Base-by-base conservation (phyloP, 495 filamentous ascomycete genomes). In the Penicillium ochrochloron region DNA sequence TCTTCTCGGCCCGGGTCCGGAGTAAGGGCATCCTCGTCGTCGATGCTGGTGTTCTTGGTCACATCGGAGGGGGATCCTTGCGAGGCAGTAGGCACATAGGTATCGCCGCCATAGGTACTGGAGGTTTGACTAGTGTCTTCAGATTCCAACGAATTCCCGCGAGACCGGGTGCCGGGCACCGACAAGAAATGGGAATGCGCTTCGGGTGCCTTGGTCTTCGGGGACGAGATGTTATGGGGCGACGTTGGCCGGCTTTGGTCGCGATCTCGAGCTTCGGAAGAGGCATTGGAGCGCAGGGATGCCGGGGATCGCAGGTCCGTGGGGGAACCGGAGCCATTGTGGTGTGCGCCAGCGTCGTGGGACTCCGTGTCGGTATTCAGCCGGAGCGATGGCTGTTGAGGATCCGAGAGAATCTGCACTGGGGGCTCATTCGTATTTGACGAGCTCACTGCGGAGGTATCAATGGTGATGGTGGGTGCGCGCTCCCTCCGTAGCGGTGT, bases 211-310 rank as follows among this genome's bases (percentile, higher is more conserved):
- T 84, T 83, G 29, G 79, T 74, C 19, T 83, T 78, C 2, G 89
- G 91, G 15, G 90, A 94, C 7, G 92, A 94, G 57, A 96, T 76
- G 77, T 97, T 96, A 75, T 96, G 93, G 0, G 93, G 90, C 48
- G 93, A 96, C 0, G 90, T 92, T n/a, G 93, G 93, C 59, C 92
- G 82, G 70, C 89, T 91, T 61, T 73, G 37, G 1, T 41, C 90
- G 69, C 80, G 85, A 66, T 93, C 89, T 65, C 82, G 84, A 70
- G 84, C 86, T 62, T 97, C 92, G 51, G 92, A 92, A 5, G 91
- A 92, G 57, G 80, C 81, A 35, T 86, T 82, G 23, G 80, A 82
- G 57, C 87, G 85, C 41, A 88, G 76, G 39, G 77, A 79, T 7
- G 70, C 80, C 0, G 84, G 76, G 29, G 78, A 81, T 57, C 86